These are phyloP conservation scores for Globisporangium viniferum DNA, from an alignment of 352 stramenopile species.

Conservation along the genomic window DNA sequence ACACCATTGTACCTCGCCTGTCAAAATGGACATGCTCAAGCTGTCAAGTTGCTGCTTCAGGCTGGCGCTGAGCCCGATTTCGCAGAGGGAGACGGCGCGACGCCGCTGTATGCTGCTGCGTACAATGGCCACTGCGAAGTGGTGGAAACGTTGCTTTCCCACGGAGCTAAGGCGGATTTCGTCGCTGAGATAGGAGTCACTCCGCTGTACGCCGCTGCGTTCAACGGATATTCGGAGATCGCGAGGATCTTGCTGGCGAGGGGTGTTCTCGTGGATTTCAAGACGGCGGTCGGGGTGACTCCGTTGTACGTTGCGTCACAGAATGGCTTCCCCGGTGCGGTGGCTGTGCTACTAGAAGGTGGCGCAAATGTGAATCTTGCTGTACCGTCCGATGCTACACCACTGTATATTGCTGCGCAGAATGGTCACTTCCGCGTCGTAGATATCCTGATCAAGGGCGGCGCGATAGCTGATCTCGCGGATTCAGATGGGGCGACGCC, in stretches of 20 bases:
- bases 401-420: constrained; percentile 9
- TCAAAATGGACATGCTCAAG: constrained; percentile 5
- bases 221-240: constrained; percentile 7
- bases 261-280: constrained; percentile 5
- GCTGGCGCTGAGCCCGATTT: constrained; percentile 7
- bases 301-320: constrained; percentile 11
- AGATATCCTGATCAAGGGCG: neutral
- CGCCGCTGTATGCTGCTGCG: constrained; percentile 12
- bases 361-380: constrained; percentile 1
- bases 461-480: neutral
- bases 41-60: constrained; percentile 1
- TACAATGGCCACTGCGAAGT: constrained; percentile 8
- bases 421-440: neutral
- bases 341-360: neutral
- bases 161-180: constrained; percentile 6
- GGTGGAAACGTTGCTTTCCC: neutral
- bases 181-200: constrained; percentile 10
- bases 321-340: constrained; percentile 1
- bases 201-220: constrained; percentile 7
- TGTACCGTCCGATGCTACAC: constrained; percentile 3
- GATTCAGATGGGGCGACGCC: constrained; percentile 5
- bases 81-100: constrained; percentile 8
- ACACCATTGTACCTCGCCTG: constrained; percentile 7
- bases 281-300: constrained; percentile 5
- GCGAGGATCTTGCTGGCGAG: neutral